A percentile compares a stretch with the other conserved stretches of the same genome.
Evolutionary conservation across 1,139 yeast genomes (phyloP).

Genomic region (Kazachstania sp.): DNA sequence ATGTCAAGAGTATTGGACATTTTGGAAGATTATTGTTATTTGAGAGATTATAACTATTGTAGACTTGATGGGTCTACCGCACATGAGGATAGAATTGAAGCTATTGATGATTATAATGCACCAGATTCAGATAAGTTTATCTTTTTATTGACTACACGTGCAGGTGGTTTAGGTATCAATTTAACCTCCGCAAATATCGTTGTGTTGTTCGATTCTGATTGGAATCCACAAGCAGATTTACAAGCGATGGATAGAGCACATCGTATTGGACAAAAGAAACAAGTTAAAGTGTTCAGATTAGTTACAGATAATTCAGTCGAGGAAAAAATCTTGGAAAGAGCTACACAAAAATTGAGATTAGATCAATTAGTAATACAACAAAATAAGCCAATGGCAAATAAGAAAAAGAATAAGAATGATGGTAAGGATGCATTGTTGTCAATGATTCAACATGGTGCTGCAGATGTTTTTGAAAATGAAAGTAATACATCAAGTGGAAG

Average conservation of each 20-base stretch:
- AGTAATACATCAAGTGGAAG: conserved; percentile 14
- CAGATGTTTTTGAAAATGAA: conserved; percentile 57
- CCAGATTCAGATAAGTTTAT: conserved; percentile 78
- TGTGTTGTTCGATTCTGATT: conserved; percentile 84
- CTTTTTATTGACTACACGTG: conserved; percentile 85
- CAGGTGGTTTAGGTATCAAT: conserved; percentile 96
- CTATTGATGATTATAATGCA: conserved; percentile 83
- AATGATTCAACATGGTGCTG: conserved; percentile 97
- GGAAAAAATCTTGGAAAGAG: conserved; percentile 90
- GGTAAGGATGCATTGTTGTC: conserved; percentile 77
- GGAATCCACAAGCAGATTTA: conserved; percentile 98
- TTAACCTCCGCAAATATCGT: conserved; percentile 90
- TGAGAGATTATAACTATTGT: conserved; percentile 78
- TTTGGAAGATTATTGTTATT: conserved; percentile 81
- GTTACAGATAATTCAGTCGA: conserved; percentile 95
- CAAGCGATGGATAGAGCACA: conserved; percentile 99
- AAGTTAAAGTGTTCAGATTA: conserved; percentile 82
- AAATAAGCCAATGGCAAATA: conserved; percentile 47
- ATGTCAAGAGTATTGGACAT: conserved; percentile 91
- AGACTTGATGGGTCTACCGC: conserved; percentile 93
- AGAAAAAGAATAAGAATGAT: conserved; percentile 40
- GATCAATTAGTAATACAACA: conserved; percentile 96
- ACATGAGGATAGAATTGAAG: conserved; percentile 84
- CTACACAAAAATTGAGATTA: conserved; percentile 83
- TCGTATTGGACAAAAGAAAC: conserved; percentile 95